Evolutionary conservation across 2,329 filamentous ascomycete genomes (phyloP).

Genomic region (Pseudogymnoascus sp.): DNA sequence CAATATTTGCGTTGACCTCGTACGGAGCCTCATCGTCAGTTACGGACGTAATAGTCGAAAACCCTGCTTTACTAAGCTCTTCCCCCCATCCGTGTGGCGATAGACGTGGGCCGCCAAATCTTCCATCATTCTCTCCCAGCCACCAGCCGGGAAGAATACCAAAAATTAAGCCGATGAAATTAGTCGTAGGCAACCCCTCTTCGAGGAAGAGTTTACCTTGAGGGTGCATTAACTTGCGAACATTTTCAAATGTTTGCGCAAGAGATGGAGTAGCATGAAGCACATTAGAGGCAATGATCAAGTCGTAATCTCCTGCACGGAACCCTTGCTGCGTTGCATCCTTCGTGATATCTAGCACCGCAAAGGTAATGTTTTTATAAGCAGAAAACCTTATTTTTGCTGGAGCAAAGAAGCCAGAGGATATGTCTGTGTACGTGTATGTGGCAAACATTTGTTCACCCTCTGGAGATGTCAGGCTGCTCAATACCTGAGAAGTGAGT

Average conservation of each 20-base stretch:
- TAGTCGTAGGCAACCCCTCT: neutral
- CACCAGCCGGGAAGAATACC: slow-evolving; percentile 29
- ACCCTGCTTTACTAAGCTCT: slow-evolving; percentile 27
- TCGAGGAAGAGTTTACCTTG: slow-evolving; percentile 17
- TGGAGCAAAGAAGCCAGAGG: slow-evolving; percentile 26
- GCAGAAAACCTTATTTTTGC: slow-evolving; percentile 28
- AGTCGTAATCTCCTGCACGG: slow-evolving; percentile 24
- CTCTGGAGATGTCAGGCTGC: slow-evolving; percentile 6
- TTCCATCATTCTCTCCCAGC: slow-evolving; percentile 24
- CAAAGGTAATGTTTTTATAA: slow-evolving; percentile 25
- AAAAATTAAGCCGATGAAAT: slow-evolving; percentile 4
- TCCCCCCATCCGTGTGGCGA: slow-evolving; percentile 22
- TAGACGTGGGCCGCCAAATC: slow-evolving; percentile 23
- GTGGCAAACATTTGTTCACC: slow-evolving; percentile 8
- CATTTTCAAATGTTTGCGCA: slow-evolving; percentile 16
- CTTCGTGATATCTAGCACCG: slow-evolving; percentile 30
- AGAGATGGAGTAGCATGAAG: slow-evolving; percentile 21
- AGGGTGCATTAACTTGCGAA: slow-evolving; percentile 17
- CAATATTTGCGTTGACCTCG: slow-evolving; percentile 18
- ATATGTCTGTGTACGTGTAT: slow-evolving; percentile 22
- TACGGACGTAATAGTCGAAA: slow-evolving; percentile 24
- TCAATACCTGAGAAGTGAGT: slow-evolving; percentile 16
- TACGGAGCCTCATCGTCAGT: slow-evolving; percentile 20
- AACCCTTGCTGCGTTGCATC: slow-evolving; percentile 31
- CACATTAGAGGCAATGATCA: slow-evolving; percentile 24